phyloP scores from a whole-genome alignment of 1,284 basidiomycete genomes.

The Mycena sp. region DNA sequence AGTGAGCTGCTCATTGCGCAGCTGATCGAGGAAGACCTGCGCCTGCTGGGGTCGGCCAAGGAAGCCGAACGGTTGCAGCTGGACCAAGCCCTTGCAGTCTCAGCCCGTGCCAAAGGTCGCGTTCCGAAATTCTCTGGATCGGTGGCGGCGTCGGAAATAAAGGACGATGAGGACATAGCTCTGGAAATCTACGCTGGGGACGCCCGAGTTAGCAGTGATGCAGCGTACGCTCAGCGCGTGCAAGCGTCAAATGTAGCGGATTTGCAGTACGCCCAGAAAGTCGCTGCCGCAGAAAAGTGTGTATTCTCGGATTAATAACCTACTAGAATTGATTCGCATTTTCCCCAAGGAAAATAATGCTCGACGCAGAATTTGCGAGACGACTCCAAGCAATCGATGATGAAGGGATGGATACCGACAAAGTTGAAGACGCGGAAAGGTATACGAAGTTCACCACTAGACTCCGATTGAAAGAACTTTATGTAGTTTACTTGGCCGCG shows the following conservation, averaged over 20 bases:
- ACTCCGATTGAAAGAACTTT: neutral
- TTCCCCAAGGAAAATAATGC: slow-evolving; percentile 39
- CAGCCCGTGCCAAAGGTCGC: slow-evolving; percentile 32
- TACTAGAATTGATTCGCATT: neutral
- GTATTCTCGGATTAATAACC: neutral
- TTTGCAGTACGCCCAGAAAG: slow-evolving; percentile 46
- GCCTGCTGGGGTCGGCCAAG: slow-evolving; percentile 34
- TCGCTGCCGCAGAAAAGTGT: slow-evolving; percentile 49
- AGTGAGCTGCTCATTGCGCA: slow-evolving; percentile 48
- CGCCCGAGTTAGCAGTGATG: slow-evolving; percentile 42
- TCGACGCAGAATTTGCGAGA: slow-evolving; percentile 51
- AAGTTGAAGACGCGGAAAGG: slow-evolving; percentile 44
- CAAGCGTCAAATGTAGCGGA: slow-evolving; percentile 42
- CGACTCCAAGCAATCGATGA: slow-evolving; percentile 45
- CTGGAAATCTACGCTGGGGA: slow-evolving; percentile 42
- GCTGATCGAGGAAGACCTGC: slow-evolving; percentile 47
- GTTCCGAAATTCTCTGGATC: slow-evolving; percentile 31
- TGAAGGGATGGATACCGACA: slow-evolving; percentile 39
- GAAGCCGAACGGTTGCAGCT: slow-evolving; percentile 47
- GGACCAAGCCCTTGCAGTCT: slow-evolving; percentile 38
- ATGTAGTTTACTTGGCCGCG: slow-evolving; percentile 39
- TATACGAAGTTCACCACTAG: slow-evolving; percentile 8
- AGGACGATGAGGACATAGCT: slow-evolving; percentile 43
- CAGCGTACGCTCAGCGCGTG: slow-evolving; percentile 44
- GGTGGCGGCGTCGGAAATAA: neutral